phyloP scores from a whole-genome alignment of 179 eudicot species.

The Actinidia polygama region DNA sequence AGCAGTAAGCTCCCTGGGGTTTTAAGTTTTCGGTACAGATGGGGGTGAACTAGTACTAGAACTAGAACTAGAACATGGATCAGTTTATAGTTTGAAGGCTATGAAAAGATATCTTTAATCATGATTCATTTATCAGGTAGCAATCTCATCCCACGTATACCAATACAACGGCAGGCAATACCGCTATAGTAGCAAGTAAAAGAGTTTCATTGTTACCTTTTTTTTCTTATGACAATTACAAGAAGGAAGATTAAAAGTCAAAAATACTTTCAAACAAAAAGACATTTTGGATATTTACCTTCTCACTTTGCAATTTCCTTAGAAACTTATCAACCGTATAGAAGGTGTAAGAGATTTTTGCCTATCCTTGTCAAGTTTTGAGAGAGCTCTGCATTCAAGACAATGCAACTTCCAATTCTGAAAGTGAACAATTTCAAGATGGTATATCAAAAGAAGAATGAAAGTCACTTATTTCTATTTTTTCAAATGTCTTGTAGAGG shows the following conservation, averaged over 20 bases:
- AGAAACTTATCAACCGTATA: slow-evolving; percentile 74
- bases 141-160: background rate
- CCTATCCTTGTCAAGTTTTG: slow-evolving; percentile 62
- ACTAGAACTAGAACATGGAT: background rate
- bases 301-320: slow-evolving; percentile 66
- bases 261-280: background rate
- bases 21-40: background rate
- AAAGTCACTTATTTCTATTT: background rate
- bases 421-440: slow-evolving; percentile 3
- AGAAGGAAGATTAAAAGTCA: background rate
- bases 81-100: too few relatives aligned
- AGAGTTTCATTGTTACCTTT: background rate
- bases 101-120: too few relatives aligned
- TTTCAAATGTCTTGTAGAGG: background rate
- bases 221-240: background rate
- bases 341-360: slow-evolving; percentile 76
- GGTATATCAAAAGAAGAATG: background rate
- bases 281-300: slow-evolving; percentile 40
- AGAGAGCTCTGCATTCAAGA: slow-evolving; percentile 70
- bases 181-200: slow-evolving; percentile 6
- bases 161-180: background rate
- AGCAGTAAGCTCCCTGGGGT: background rate
- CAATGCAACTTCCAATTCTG: slow-evolving; percentile 97
- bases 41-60: too few relatives aligned
- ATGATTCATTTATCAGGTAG: background rate